phyloP scores from a whole-genome alignment of 164 flowering plant genomes.

The Piper betle region DNA sequence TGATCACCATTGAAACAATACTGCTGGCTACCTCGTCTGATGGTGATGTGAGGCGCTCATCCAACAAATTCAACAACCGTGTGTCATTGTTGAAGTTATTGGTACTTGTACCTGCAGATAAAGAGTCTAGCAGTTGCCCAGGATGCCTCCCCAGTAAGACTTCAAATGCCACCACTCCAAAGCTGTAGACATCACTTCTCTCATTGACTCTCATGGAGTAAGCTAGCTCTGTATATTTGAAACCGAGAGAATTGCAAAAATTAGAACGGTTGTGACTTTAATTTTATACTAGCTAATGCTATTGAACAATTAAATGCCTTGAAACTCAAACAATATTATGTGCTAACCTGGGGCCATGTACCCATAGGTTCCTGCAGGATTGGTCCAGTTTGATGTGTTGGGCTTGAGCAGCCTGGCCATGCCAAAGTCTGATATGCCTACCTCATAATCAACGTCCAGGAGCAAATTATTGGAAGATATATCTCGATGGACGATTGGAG shows the following conservation, averaged over 20 bases:
- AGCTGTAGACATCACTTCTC: constrained; percentile 69
- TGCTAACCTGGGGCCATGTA: constrained; percentile 65
- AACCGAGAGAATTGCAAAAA: background rate
- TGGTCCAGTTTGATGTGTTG: constrained; percentile 42
- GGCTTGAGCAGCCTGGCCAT: constrained; percentile 37
- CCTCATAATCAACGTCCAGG: constrained; percentile 32
- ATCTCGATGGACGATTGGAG: constrained; percentile 54
- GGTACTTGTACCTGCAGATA: background rate
- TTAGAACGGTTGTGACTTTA: background rate
- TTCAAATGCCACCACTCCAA: constrained; percentile 56
- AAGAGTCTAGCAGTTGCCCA: constrained; percentile 27
- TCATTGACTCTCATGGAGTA: constrained; percentile 38
- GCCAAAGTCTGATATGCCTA: constrained; percentile 55
- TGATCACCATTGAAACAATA: background rate
- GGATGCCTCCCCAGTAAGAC: constrained; percentile 64
- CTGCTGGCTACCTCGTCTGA: background rate
- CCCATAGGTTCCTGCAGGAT: constrained; percentile 52
- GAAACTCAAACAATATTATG: background rate
- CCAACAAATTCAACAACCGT: background rate
- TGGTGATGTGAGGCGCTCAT: background rate
- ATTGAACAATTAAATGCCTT: too few relatives aligned
- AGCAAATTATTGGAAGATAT: constrained; percentile 40
- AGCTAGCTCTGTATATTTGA: constrained; percentile 36
- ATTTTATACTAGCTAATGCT: too few relatives aligned
- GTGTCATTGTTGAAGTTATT: background rate